These are phyloP conservation scores for Hirschioporus abietinus DNA, from an alignment of 768 basidiomycete species.

Conservation along the genomic window DNA sequence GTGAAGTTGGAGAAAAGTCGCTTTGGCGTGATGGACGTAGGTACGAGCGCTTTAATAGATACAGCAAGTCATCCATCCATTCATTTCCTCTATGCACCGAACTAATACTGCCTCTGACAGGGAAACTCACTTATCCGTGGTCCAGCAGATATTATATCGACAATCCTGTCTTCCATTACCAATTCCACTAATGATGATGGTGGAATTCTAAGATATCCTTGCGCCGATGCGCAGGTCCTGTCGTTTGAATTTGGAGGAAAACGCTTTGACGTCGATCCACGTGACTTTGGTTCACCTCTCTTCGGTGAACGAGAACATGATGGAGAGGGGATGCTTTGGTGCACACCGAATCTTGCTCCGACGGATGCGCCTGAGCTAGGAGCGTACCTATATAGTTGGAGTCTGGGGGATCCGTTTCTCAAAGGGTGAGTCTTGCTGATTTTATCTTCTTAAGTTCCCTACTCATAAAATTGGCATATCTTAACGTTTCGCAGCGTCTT, in stretches of 20 bases:
- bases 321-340: conserved; percentile 21
- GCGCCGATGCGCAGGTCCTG: conserved; percentile 55
- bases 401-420: conserved; percentile 68
- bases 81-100: neutral
- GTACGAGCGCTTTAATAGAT: conserved; percentile 61
- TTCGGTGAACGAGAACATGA: neutral
- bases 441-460: conserved; percentile 6
- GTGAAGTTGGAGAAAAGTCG: conserved; percentile 36
- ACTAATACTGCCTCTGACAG: conserved; percentile 27
- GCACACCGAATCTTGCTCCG: conserved; percentile 47
- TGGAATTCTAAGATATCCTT: conserved; percentile 35
- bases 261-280: conserved; percentile 69
- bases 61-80: conserved; percentile 41
- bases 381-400: conserved; percentile 67
- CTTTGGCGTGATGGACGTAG: conserved; percentile 24
- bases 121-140: conserved; percentile 77
- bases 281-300: conserved; percentile 53
- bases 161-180: conserved; percentile 41
- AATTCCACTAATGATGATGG: conserved; percentile 16
- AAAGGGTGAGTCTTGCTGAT: conserved; percentile 55
- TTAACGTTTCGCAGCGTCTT: no score
- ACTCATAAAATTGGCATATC: no score
- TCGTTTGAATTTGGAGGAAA: conserved; percentile 64
- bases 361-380: conserved; percentile 61
- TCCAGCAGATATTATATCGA: conserved; percentile 54